phyloP scores from a whole-genome alignment of 768 basidiomycete species.

The Boletus subparvulus region DNA sequence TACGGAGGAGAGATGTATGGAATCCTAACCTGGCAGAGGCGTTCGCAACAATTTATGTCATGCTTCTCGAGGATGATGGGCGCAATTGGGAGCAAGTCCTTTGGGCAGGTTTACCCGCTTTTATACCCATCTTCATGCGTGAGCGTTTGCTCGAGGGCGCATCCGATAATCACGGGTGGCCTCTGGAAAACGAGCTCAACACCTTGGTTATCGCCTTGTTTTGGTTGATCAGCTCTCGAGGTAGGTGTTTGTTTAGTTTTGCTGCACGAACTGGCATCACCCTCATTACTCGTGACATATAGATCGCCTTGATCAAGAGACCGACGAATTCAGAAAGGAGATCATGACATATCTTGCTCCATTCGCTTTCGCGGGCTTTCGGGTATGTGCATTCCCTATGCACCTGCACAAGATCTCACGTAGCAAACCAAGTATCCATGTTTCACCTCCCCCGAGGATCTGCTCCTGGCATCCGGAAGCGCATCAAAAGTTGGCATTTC shows the following conservation, averaged over 20 bases:
- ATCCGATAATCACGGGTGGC: constrained; percentile 47
- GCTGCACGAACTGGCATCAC: neutral
- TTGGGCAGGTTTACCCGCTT: constrained; percentile 41
- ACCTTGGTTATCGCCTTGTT: constrained; percentile 47
- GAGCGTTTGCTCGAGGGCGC: constrained; percentile 40
- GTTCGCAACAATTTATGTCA: constrained; percentile 53
- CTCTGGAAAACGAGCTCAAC: constrained; percentile 44
- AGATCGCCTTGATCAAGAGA: constrained; percentile 35
- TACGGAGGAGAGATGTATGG: constrained; percentile 40
- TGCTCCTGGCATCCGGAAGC: constrained; percentile 23
- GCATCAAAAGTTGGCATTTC: constrained; percentile 15
- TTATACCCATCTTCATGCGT: constrained; percentile 42
- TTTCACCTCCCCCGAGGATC: constrained; percentile 38
- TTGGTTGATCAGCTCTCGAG: constrained; percentile 45
- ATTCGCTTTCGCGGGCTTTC: constrained; percentile 49
- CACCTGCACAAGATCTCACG: constrained; percentile 8
- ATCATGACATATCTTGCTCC: constrained; percentile 41
- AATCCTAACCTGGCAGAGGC: constrained; percentile 41
- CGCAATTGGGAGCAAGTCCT: constrained; percentile 49
- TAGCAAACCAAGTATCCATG: constrained; percentile 34
- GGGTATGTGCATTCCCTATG: constrained; percentile 36
- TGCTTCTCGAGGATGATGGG: constrained; percentile 57
- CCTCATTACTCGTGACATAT: neutral
- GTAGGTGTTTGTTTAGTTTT: constrained; percentile 4
- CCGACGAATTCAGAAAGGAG: constrained; percentile 30